Evolutionary conservation across 1,284 basidiomycete genomes (phyloP).

Genomic region (Trichosporon sp.): DNA sequence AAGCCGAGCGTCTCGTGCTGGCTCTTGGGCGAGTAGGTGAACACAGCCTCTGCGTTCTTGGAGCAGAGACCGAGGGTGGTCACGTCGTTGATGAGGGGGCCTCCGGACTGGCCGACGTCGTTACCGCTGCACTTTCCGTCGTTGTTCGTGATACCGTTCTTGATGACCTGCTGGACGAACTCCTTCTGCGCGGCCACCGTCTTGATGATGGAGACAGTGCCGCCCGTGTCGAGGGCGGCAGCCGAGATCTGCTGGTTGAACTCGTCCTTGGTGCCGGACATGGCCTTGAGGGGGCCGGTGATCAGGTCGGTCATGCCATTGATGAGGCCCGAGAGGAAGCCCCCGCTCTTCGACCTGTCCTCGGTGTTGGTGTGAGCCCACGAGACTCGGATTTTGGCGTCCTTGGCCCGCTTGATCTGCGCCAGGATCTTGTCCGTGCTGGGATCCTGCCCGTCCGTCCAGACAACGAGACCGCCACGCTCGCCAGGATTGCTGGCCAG

Average conservation of each 20-base stretch:
- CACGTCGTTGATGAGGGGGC: constrained; percentile 5
- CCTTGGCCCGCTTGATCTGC: neutral
- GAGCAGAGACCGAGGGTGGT: constrained; percentile 12
- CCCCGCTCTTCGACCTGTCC: neutral
- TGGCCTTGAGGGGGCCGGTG: neutral
- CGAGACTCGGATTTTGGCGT: neutral
- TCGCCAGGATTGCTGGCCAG: neutral
- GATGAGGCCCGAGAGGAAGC: neutral
- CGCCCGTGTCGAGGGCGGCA: constrained; percentile 7
- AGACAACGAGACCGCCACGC: constrained; percentile 2
- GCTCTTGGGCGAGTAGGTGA: constrained; percentile 7
- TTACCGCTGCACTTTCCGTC: constrained; percentile 9
- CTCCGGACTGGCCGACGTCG: neutral
- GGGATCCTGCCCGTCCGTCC: constrained; percentile 2
- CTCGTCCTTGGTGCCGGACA: neutral
- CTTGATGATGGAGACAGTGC: constrained; percentile 3
- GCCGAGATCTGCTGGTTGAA: constrained; percentile 3
- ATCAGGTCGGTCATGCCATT: neutral
- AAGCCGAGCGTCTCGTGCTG: constrained; percentile 2
- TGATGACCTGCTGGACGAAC: constrained; percentile 6
- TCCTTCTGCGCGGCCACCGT: neutral
- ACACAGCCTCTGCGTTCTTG: constrained; percentile 5
- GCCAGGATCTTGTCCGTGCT: neutral
- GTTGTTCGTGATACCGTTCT: constrained; percentile 15
- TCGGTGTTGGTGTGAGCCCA: neutral